phyloP scores from a whole-genome alignment of 2,329 filamentous ascomycete species.

The Herpotrichia juniperi region DNA sequence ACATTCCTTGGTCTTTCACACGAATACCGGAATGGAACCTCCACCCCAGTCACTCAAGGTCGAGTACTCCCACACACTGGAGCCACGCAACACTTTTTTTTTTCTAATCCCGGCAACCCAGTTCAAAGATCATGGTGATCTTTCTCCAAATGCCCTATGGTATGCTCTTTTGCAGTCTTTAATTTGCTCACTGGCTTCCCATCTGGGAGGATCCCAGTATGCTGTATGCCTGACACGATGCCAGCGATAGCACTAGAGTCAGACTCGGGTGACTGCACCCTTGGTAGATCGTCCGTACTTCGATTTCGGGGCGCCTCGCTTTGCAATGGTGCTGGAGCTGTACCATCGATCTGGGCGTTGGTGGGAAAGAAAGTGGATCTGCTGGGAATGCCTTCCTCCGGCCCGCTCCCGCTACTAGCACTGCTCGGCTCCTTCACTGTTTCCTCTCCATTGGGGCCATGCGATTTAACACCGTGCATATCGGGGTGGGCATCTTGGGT shows the following conservation, averaged over 20 bases:
- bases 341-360: too few relatives aligned
- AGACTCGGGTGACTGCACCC: constrained; percentile 26
- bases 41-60: constrained; percentile 3
- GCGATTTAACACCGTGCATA: constrained; percentile 48
- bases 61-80: background rate
- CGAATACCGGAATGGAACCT: background rate
- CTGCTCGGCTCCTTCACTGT: constrained; percentile 33
- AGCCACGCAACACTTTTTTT: constrained; percentile 6
- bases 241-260: constrained; percentile 23
- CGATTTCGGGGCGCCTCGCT: constrained; percentile 4
- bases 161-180: constrained; percentile 42
- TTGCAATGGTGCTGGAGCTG: constrained; percentile 8
- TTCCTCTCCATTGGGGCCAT: constrained; percentile 43
- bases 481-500: constrained; percentile 43
- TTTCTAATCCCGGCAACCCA: background rate
- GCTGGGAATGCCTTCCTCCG: constrained; percentile 15
- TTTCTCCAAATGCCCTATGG: constrained; percentile 34
- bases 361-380: too few relatives aligned
- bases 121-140: background rate
- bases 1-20: constrained; percentile 24
- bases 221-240: constrained; percentile 33
- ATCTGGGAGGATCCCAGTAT: constrained; percentile 50
- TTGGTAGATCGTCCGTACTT: constrained; percentile 2
- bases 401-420: constrained; percentile 20
- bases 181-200: constrained; percentile 49